Evolutionary conservation across 2,329 filamentous ascomycete genomes (phyloP), one percentile per base, ranked within the genome.

Genomic region (Onygenales sp.): DNA sequence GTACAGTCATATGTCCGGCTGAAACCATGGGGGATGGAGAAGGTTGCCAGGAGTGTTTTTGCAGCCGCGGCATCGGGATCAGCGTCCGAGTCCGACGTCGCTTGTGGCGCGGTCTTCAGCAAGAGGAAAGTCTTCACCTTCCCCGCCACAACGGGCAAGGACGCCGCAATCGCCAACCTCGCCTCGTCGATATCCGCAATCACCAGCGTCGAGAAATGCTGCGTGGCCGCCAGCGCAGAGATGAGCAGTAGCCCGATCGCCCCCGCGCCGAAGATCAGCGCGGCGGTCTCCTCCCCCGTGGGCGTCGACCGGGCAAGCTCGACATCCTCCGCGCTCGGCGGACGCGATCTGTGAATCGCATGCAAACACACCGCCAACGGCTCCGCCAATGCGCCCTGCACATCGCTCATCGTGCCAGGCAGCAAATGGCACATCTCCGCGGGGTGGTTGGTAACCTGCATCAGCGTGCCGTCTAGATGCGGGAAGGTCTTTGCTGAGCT

Each of bases 401-500:
- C 74, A 52, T 80, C 71, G 4, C 74, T 75, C 49, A 83, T 70
- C 37, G 70, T 67, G 0, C 74, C 69, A 0, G 80, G 80, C 1
- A 84, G 69, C 63, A 74, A 75, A 58, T 84, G 79, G 63, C 79
- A 82, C 78, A 80, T 79, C 36, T 71, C 68, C 2, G 78, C 79
- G 0, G 81, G 80, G 62, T 84, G 81, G 60, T 83, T 84, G 51
- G 83, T 81, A 50, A 74, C 67, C 52, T 80, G 77, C 68, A 83
- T 81, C 57, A 85, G 66, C 33, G 81, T 85, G n/a, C 81, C 81
- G 63, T 85, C 81, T 33, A 79, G 75, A 62, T 84, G 81, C 5
- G 81, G 81, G 62, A 80, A 81, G 21, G 72, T 70, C 63, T 82
- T 84, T 37, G 81, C 81, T 52, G 77, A 80, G 60, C 76, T 80